phyloP scores from a whole-genome alignment of 2,329 filamentous ascomycete genomes.

The Cadophora sp. region DNA sequence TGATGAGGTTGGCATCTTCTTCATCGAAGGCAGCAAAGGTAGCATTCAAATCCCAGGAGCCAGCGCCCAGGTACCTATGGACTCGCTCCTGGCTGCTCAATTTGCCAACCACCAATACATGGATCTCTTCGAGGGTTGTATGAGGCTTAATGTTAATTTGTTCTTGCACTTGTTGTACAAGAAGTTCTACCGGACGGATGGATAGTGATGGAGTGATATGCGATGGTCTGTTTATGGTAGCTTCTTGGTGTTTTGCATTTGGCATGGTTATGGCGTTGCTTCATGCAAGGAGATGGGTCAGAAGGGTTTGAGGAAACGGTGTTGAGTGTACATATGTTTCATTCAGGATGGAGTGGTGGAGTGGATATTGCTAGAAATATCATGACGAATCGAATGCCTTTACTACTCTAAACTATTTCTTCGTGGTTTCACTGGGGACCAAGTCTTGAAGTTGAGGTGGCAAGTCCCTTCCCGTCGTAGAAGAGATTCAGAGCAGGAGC shows the following conservation, averaged over 20 bases:
- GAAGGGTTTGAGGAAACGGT: constrained; percentile 29
- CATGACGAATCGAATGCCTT: constrained; percentile 34
- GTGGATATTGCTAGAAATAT: constrained; percentile 34
- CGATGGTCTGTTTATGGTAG: constrained; percentile 19
- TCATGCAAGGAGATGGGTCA: constrained; percentile 24
- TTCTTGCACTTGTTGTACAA: constrained; percentile 97
- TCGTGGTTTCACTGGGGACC: too few species aligned
- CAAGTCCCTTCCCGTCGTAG: not conserved
- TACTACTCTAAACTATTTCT: constrained; percentile 4
- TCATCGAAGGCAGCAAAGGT: constrained; percentile 86
- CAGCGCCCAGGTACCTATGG: constrained; percentile 85
- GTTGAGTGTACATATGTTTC: constrained; percentile 40
- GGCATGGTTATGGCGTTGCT: constrained; percentile 39
- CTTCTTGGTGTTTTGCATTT: constrained; percentile 25
- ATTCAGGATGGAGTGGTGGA: constrained; percentile 27
- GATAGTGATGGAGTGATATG: constrained; percentile 30
- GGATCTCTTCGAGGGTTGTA: constrained; percentile 84
- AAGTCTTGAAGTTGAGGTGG: not conserved
- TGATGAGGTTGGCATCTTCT: constrained; percentile 93
- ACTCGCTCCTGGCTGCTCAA: constrained; percentile 93
- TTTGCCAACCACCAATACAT: constrained; percentile 98
- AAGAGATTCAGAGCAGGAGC: not conserved
- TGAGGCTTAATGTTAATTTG: constrained; percentile 94
- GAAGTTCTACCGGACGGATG: constrained; percentile 88
- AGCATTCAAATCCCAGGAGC: constrained; percentile 97